A percentile compares a stretch with the other conserved stretches of the same genome.
Conservation (phyloP, 768 basidiomycete genomes). For the Rhizopogon roseolus region DNA sequence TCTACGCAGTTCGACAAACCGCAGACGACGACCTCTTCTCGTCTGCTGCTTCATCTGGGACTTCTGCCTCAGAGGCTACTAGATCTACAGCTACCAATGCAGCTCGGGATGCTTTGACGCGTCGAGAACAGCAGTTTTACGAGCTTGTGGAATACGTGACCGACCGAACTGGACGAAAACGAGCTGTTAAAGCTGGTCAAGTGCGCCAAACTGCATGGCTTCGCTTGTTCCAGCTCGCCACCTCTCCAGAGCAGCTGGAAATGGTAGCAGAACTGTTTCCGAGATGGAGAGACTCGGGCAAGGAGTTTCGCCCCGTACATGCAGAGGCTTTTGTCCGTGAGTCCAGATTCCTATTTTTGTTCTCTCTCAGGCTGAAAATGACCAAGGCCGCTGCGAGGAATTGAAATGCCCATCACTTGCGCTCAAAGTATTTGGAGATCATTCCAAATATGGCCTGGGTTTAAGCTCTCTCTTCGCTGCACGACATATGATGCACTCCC, state of each 20-base stretch:
- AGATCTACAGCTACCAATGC: not conserved
- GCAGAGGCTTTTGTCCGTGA: slow-evolving; percentile 51
- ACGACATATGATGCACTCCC: slow-evolving; percentile 52
- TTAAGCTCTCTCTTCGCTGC: slow-evolving; percentile 45
- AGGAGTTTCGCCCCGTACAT: slow-evolving; percentile 33
- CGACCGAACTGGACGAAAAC: slow-evolving; percentile 25
- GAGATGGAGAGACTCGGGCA: slow-evolving; percentile 41
- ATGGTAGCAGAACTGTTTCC: slow-evolving; percentile 43
- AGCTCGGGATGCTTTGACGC: not conserved
- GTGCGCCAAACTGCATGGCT: slow-evolving; percentile 46
- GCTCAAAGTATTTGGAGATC: slow-evolving; percentile 57
- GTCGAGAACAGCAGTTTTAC: slow-evolving; percentile 18
- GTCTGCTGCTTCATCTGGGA: slow-evolving; percentile 2
- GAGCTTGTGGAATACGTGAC: slow-evolving; percentile 21
- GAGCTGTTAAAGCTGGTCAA: slow-evolving; percentile 24
- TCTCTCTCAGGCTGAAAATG: not conserved
- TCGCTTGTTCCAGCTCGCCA: slow-evolving; percentile 46
- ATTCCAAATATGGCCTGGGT: slow-evolving; percentile 52
- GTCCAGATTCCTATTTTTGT: slow-evolving; percentile 18
- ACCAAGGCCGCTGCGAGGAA: slow-evolving; percentile 57
- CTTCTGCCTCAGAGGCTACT: not conserved
- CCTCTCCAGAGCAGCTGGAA: slow-evolving; percentile 44
- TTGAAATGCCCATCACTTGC: slow-evolving; percentile 52
- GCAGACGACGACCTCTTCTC: slow-evolving; percentile 11
- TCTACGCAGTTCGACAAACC: slow-evolving; percentile 12